A percentile compares a stretch with the other conserved stretches of the same genome.
phyloP scores from a whole-genome alignment of 129 eudicot genomes.

The Tagetes erecta region DNA sequence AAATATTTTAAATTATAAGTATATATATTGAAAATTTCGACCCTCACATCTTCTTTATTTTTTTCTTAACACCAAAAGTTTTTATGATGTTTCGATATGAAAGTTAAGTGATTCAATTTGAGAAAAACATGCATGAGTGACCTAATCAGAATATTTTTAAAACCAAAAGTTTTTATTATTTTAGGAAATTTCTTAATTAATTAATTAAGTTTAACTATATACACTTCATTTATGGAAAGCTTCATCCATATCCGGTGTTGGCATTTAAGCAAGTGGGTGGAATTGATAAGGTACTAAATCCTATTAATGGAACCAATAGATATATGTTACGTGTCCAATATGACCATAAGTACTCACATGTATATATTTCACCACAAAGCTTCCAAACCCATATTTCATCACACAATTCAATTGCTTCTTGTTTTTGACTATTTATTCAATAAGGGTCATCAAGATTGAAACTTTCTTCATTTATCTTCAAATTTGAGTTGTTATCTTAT shows the following conservation, averaged over 20 bases:
- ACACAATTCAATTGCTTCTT: conserved; percentile 1
- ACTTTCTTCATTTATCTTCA: conserved; percentile 21
- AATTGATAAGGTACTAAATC: conserved; percentile 23
- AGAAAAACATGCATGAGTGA: too few species aligned
- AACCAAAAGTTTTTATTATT: too few species aligned
- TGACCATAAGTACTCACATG: conserved; percentile 24
- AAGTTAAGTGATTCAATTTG: too few species aligned
- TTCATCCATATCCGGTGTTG: conserved; percentile 38
- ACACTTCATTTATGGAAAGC: conserved; percentile 2
- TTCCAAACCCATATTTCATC: conserved; percentile 27
- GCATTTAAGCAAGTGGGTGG: conserved; percentile 31
- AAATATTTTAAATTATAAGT: too few species aligned
- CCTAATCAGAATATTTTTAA: too few species aligned
- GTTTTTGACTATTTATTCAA: conserved; percentile 12
- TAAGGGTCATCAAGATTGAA: conserved; percentile 23
- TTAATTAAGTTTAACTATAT: neutral
- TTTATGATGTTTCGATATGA: too few species aligned
- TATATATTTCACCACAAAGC: conserved; percentile 11
- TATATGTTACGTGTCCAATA: conserved; percentile 29
- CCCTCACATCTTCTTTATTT: too few species aligned
- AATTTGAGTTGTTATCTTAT: neutral
- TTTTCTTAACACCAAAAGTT: too few species aligned
- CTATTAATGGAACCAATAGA: conserved; percentile 23
- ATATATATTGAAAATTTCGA: too few species aligned
- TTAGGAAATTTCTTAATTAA: too few species aligned